A percentile compares a stretch with the other conserved stretches of the same genome.
Evolutionary conservation across 2,329 filamentous ascomycete genomes (phyloP).

Genomic region (Chlorencoelia australis): DNA sequence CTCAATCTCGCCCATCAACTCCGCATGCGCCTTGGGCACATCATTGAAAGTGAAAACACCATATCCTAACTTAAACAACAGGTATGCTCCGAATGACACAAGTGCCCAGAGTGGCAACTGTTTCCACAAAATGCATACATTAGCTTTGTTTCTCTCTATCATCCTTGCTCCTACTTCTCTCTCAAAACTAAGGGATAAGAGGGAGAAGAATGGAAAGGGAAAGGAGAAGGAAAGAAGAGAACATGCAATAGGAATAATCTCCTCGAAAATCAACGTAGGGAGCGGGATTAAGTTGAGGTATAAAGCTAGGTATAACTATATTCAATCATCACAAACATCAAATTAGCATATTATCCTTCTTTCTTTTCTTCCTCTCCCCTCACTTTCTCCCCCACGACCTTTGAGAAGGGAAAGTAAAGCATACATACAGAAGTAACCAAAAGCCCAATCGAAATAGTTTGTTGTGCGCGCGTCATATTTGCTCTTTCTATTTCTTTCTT

Average conservation of each 20-base stretch:
- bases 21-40: conserved; percentile 79
- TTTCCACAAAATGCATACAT: conserved; percentile 7
- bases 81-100: conserved; percentile 82
- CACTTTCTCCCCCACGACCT: too few species aligned
- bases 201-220: conserved; percentile 1
- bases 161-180: too few species aligned
- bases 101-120: conserved; percentile 90
- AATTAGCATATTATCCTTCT: conserved; percentile 2
- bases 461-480: conserved; percentile 87
- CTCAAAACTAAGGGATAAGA: too few species aligned
- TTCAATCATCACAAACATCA: conserved; percentile 1
- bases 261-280: conserved; percentile 64
- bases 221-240: conserved; percentile 5
- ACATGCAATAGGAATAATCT: conserved; percentile 84
- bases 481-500: too few species aligned
- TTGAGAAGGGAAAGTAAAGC: too few species aligned
- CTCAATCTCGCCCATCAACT: conserved; percentile 79
- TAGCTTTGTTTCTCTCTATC: too few species aligned
- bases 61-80: conserved; percentile 83
- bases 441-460: conserved; percentile 81
- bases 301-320: conserved; percentile 77
- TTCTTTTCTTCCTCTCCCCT: conserved; percentile 1
- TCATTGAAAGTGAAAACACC: conserved; percentile 96
- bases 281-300: conserved; percentile 78
- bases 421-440: conserved; percentile 70